Conservation (phyloP, 2,329 filamentous ascomycete species). For the Cladosporium sp. region DNA sequence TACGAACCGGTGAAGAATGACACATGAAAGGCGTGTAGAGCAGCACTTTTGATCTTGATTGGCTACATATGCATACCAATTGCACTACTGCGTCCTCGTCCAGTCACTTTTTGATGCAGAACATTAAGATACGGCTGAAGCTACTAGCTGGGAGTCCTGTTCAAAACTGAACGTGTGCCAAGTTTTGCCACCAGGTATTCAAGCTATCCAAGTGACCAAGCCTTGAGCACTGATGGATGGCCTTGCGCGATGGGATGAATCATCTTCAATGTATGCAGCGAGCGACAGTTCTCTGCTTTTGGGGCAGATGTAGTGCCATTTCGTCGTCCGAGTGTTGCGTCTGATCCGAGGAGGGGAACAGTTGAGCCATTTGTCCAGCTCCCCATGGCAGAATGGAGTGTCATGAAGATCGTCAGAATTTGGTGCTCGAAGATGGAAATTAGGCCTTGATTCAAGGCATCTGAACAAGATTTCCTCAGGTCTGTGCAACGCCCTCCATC, state of each 20-base stretch:
- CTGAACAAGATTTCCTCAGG: not conserved
- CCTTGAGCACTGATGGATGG: not conserved
- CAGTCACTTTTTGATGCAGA: not conserved
- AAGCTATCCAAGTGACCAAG: not conserved
- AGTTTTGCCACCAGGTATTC: not conserved
- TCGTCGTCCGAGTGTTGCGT: not conserved
- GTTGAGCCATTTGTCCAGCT: not conserved
- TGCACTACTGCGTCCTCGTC: not conserved
- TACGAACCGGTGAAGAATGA: no score
- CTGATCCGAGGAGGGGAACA: not conserved
- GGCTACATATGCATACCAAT: not conserved
- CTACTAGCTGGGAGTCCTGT: not conserved
- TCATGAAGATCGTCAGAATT: not conserved
- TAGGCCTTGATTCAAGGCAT: not conserved
- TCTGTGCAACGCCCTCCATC: constrained; percentile 18
- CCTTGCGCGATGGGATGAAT: not conserved
- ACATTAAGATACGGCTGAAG: not conserved
- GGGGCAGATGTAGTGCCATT: not conserved
- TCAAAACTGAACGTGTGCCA: not conserved
- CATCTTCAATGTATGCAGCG: not conserved
- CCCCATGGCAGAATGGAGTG: not conserved
- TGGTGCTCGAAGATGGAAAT: not conserved
- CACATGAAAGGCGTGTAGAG: not conserved
- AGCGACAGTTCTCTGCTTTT: not conserved
- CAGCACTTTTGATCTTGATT: not conserved